Conservation (phyloP, 331 rosid genomes). For the Malus hybrid region DNA sequence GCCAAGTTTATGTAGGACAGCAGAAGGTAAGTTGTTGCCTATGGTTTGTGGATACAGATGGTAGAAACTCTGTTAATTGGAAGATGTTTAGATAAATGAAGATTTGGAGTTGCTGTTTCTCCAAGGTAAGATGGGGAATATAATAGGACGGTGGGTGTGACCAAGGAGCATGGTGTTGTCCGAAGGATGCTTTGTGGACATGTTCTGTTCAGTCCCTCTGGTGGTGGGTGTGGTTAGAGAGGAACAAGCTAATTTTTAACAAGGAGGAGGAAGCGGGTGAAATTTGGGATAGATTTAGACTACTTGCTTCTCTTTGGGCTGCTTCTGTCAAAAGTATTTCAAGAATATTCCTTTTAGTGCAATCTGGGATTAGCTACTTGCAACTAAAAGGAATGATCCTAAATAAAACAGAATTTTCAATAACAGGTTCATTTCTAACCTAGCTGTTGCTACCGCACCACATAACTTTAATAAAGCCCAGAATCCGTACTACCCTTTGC, state of each 20-base stretch:
- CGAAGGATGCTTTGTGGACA: neutral
- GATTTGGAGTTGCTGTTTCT: neutral
- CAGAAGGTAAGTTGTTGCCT: neutral
- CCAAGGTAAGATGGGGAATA: neutral
- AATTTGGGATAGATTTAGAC: too few species aligned
- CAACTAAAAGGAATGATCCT: too few species aligned
- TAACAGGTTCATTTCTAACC: neutral
- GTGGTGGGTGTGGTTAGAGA: too few species aligned
- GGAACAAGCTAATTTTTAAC: too few species aligned
- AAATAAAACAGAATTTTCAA: too few species aligned
- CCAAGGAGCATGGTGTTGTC: neutral
- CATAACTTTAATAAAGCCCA: neutral
- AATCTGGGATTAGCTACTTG: too few species aligned
- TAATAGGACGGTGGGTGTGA: neutral
- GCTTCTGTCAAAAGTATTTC: too few species aligned
- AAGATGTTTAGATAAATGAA: neutral
- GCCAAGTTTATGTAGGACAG: neutral
- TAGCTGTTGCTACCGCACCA: neutral
- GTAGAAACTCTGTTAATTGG: neutral
- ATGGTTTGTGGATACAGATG: neutral
- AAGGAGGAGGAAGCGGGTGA: too few species aligned
- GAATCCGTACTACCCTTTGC: neutral
- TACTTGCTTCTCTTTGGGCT: too few species aligned
- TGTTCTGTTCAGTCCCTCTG: too few species aligned
- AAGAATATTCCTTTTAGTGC: too few species aligned